Base-by-base conservation (phyloP, 2,329 filamentous ascomycete species). In the Cylindrodendrum hubeiense region DNA sequence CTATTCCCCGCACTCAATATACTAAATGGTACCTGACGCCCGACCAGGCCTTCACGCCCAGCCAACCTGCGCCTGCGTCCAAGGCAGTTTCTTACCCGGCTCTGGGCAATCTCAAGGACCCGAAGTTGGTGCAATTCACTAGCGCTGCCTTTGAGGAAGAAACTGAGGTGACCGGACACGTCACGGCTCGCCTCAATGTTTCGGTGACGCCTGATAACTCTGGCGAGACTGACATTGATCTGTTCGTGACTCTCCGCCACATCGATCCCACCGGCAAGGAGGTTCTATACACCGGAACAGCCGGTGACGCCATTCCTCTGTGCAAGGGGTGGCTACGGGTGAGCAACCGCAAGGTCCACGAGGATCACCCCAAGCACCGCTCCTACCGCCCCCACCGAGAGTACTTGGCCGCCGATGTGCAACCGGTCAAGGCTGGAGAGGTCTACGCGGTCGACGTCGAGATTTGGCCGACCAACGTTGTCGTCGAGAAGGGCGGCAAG, bases 81-180 rank as follows among this genome's bases (percentile, higher is more conserved):
- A 64, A 70, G 37, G 86, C 86, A 70, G 71, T 90, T 3, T 84
- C 84, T 0, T 92, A 92, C 75, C 81, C 82, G 57, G 89, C 89
- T 0, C 81, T 91, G 0, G 89, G 90, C 0, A 86, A 81, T 0
- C 70, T 91, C 0, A 80, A 89, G 0, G 81, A 85, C 10, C 84
- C 84, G 0, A 80, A 90, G 54, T 63, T 84, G 0, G 68, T 92
- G 0, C 85, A 87, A 44, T 93, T 93, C 75, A 81, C 79, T 1
- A 90, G 87, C 0, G 61, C 81, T 0, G 79, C 87, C 0, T 91
- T 93, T 62, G 82, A 85, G n/a, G 65, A 80, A 7, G 89, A 93
- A 71, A 91, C 86, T 0, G 91, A 93, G 72, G 87, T 93, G 58
- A 93, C 91, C 0, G 91, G 91, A 0, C 89, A 93, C 71, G 80